Evolutionary conservation across 345 rosid genomes (phyloP).

Genomic region (Eucalyptus regnans): DNA sequence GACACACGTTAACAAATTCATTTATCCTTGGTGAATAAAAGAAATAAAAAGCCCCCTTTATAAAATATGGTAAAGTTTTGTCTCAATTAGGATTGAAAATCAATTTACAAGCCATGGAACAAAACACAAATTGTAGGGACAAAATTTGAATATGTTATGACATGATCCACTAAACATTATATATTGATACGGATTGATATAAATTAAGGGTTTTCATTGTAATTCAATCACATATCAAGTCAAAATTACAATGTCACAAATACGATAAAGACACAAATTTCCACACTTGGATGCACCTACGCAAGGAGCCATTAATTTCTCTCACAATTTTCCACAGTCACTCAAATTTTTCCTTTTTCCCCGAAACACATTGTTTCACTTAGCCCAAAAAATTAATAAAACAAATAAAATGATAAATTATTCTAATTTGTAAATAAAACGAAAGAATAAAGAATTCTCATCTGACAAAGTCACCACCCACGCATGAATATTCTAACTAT

Average conservation of each 20-base stretch:
- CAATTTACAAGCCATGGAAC: rapidly evolving
- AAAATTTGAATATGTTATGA: rapidly evolving
- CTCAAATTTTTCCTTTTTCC: rapidly evolving
- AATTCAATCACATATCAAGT: background rate
- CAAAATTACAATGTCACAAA: background rate
- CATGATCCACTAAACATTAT: rapidly evolving
- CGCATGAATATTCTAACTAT: background rate
- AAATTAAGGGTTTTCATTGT: rapidly evolving
- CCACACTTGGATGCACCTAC: background rate
- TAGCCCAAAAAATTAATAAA: background rate
- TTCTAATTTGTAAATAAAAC: background rate
- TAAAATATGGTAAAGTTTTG: background rate
- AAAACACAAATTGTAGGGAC: background rate
- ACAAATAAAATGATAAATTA: background rate
- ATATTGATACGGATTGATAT: rapidly evolving
- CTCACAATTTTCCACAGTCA: background rate
- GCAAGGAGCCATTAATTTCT: background rate
- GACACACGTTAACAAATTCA: background rate
- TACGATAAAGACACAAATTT: background rate
- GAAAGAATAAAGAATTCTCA: background rate
- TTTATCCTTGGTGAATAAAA: background rate
- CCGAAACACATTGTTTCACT: rapidly evolving
- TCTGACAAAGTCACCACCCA: rapidly evolving
- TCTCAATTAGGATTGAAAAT: rapidly evolving
- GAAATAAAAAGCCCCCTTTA: background rate